A percentile compares a stretch with the other conserved stretches of the same genome.
Conservation (phyloP, 805 yeast genomes). For the Metschnikowia rubicola region DNA sequence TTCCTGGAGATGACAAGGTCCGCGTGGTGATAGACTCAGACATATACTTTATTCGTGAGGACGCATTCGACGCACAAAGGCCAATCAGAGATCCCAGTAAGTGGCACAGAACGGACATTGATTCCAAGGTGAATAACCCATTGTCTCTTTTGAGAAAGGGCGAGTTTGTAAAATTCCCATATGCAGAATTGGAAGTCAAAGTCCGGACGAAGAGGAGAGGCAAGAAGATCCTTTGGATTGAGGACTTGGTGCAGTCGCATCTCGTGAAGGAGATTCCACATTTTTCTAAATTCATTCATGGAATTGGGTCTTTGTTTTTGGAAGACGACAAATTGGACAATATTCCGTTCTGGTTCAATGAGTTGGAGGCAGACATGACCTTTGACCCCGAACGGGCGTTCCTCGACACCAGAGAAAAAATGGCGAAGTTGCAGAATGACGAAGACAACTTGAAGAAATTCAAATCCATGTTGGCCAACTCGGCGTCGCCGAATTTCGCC, state of each 20-base stretch:
- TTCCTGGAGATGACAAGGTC: slow-evolving; percentile 93
- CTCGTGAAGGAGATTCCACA: slow-evolving; percentile 91
- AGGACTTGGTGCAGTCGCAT: slow-evolving; percentile 71
- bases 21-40: slow-evolving; percentile 90
- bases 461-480: slow-evolving; percentile 36
- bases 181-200: slow-evolving; percentile 84
- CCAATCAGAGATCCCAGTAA: slow-evolving; percentile 85
- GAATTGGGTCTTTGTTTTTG: slow-evolving; percentile 80
- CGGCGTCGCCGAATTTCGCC: slow-evolving; percentile 23
- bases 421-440: slow-evolving; percentile 45
- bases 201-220: slow-evolving; percentile 44
- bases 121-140: slow-evolving; percentile 68
- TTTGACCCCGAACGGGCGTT: slow-evolving; percentile 77
- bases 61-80: slow-evolving; percentile 73
- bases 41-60: slow-evolving; percentile 84
- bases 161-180: slow-evolving; percentile 80
- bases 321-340: slow-evolving; percentile 89
- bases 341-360: slow-evolving; percentile 93
- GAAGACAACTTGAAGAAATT: slow-evolving; percentile 43
- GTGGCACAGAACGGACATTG: slow-evolving; percentile 94
- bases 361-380: slow-evolving; percentile 58
- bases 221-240: slow-evolving; percentile 71
- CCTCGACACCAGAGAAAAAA: slow-evolving; percentile 58
- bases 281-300: slow-evolving; percentile 90
- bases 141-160: slow-evolving; percentile 76